Base-by-base conservation (phyloP, 495 filamentous ascomycete genomes). In the Bombardia bombarda region DNA sequence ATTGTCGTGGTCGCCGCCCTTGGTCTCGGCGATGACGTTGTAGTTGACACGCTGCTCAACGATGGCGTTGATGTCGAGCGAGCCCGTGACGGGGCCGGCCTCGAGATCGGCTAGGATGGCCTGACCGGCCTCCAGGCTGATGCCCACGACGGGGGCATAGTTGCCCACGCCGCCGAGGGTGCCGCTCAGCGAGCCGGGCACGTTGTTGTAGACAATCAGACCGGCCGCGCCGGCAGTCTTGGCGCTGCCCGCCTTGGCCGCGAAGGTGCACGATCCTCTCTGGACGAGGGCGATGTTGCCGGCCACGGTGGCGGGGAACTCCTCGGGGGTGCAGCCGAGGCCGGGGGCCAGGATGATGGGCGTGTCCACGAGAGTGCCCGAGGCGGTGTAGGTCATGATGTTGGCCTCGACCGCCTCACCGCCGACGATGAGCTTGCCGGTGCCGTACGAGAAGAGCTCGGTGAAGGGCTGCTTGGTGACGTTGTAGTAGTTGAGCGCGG, bases 11-110 rank as follows among this genome's bases (percentile, higher is more conserved):
- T 86, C 74, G 42, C 83, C 84, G 8, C 52, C 61, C 48, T 80
- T 82, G 25, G 80, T 77, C 52, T 77, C 72, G 8, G 82, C 84
- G 42, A 86, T 67, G n/a, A 87, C 78, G 46, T 87, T 86, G 65
- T 70, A 69, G 35, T 57, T 82, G 4, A 66, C 68, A 14, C 73
- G 62, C 33, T 68, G 65, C 48, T 77, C 68, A 32, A 65, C 49
- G 23, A 66, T 58, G 32, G 74, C 53, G 17, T 63, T 52, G 22
- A 49, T 43, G 23, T 60, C 25, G 14, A 21, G 13, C 32, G 41
- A 56, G 1, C 22, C 34, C 22, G 57, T 53, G 9, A 10, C 6
- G 6, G 44, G 46, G 17, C 73, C 74, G 0, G 40, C 53, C 18
- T 44, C 51, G 26, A 79, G 51, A 7, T 55, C 51, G 16, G 47